Evolutionary conservation across 1,139 yeast species (phyloP), one percentile per base, ranked within the genome.

Genomic region (Nadsonia starkeyi-henricii): DNA sequence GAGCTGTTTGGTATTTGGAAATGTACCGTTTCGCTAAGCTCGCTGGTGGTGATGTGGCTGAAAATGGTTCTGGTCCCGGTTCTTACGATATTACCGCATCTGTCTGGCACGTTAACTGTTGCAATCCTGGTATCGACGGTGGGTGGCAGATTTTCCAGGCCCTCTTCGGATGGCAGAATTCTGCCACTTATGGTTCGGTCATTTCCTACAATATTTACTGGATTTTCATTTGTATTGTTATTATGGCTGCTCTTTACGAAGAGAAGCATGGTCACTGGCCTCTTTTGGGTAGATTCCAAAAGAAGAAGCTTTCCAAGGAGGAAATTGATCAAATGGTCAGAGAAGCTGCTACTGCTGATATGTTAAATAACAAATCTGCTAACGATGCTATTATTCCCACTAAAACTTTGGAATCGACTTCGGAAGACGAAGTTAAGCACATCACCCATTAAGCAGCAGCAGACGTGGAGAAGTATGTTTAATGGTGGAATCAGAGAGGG

Each of bases 21-120:
- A 68, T 81, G 50, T 85, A 85, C 62, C 64, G 67, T 51, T 84
- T 74, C 65, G 78, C 77, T 54, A 65, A 67, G 54, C 75, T 91
- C 62, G 80, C 81, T 50, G 96, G 95, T 2, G 79, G 85, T 53
- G 96, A 89, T 62, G 89, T 85, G 55, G 75, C 91, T 45, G 97
- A 89, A 66, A 77, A 78, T 12, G 97, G 97, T 5, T 75, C 79
- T 48, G 97, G 97, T 0, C 95, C 97, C 1, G 97, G 97, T 8
- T 84, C 96, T 1, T 89, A 89, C 65, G 93, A 89, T 63, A 78
- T 89, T 50, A 59, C 75, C 33, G 78, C 75, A 52, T 74, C 83
- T 18, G 85, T 89, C 1, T 89, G 97, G 97, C 97, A 89, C 68
- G 96, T 89, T 42, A 88, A 89, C 69, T 89, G 96, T 66, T 89